Conservation (phyloP, 257 asterid species). For the Solanum pennellii region DNA sequence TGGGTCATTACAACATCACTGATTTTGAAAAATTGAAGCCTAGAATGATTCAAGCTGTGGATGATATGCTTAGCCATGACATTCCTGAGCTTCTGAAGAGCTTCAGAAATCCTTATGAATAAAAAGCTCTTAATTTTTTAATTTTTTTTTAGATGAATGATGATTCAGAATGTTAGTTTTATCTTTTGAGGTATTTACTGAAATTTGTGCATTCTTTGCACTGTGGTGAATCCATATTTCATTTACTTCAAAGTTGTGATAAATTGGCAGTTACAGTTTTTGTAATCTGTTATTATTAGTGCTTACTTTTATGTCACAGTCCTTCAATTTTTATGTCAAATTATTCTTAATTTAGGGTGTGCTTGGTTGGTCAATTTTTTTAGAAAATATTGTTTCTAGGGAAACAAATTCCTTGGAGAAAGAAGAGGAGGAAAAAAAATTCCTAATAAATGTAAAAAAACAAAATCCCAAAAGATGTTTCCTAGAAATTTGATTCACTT, state of each 20-base stretch:
- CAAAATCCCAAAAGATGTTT: background rate
- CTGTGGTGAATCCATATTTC: background rate
- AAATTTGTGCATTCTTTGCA: background rate
- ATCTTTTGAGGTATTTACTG: background rate
- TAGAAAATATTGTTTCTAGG: background rate
- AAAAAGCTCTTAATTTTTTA: background rate
- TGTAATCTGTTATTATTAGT: background rate
- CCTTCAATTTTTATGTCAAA: background rate
- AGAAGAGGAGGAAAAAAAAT: background rate
- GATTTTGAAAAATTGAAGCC: conserved; percentile 89
- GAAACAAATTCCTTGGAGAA: too few relatives aligned
- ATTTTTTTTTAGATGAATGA: background rate
- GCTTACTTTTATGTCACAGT: background rate
- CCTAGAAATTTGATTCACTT: background rate
- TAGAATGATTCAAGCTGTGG: conserved; percentile 62
- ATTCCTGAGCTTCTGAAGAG: conserved; percentile 71
- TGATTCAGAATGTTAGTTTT: background rate
- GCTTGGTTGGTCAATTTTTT: background rate
- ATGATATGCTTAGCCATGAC: conserved; percentile 76
- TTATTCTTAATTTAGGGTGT: background rate
- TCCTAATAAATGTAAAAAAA: too few relatives aligned
- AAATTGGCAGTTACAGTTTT: background rate
- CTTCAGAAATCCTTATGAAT: conserved; percentile 68
- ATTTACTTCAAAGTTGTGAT: background rate
- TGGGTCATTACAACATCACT: conserved; percentile 50